Percentiles rank a stretch among this genome's conserved stretches.
These are phyloP conservation scores for Plasmodium vinckei DNA, from an alignment of 169 alveolate species.

Conservation along the genomic window DNA sequence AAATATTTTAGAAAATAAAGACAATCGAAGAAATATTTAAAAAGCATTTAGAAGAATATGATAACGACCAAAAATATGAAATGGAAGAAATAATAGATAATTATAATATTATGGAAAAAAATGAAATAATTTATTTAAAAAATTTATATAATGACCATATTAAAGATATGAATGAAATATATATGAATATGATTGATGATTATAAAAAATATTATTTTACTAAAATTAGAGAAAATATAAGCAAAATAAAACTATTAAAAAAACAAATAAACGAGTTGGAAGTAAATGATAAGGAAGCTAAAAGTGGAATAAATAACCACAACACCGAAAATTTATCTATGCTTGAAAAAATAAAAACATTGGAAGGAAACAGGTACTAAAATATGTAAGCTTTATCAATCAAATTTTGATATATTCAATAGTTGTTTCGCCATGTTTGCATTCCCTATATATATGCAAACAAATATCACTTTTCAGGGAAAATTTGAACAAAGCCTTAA, in stretches of 20 bases:
- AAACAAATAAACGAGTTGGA: slow-evolving; percentile 49
- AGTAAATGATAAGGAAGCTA: slow-evolving; percentile 25
- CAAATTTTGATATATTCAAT: no score
- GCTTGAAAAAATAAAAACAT: slow-evolving; percentile 14
- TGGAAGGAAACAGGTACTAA: slow-evolving; percentile 50
- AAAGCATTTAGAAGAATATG: slow-evolving; percentile 35
- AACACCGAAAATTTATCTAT: slow-evolving; percentile 17
- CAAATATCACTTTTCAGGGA: slow-evolving; percentile 20
- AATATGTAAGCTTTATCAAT: not conserved
- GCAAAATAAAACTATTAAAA: slow-evolving; percentile 47
- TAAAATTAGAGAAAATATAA: slow-evolving; percentile 41
- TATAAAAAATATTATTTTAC: slow-evolving; percentile 59
- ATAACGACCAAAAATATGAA: slow-evolving; percentile 48
- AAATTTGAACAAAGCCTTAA: slow-evolving; percentile 22
- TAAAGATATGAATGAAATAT: slow-evolving; percentile 47
- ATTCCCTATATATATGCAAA: not conserved
- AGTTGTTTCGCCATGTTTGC: no score
- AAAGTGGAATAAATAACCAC: slow-evolving; percentile 12
- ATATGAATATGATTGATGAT: slow-evolving; percentile 15
- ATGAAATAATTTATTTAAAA: slow-evolving; percentile 49
- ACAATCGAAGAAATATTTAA: slow-evolving; percentile 35
- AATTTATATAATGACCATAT: slow-evolving; percentile 64
- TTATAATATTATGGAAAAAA: slow-evolving; percentile 43
- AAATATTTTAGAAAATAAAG: slow-evolving; percentile 32
- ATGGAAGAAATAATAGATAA: slow-evolving; percentile 58